Evolutionary conservation across 306 rosid genomes (phyloP).

Genomic region (Cajanus cajan): DNA sequence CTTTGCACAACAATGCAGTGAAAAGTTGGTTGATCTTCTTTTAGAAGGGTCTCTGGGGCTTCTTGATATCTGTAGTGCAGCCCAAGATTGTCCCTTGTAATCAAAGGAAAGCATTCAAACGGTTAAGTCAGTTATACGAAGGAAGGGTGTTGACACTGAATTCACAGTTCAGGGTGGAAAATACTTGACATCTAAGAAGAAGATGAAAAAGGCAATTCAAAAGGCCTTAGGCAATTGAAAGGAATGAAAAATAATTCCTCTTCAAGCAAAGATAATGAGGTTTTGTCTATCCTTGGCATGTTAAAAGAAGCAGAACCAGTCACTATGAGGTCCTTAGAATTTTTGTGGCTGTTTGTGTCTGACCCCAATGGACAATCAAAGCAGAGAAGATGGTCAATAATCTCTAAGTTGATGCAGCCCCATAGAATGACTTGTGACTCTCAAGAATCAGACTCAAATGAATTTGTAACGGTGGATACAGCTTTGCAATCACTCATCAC

Average conservation of each 20-base stretch:
- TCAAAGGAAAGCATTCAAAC: constrained; percentile 18
- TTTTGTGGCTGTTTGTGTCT: constrained; percentile 16
- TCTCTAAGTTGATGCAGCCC: constrained; percentile 28
- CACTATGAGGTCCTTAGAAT: constrained; percentile 20
- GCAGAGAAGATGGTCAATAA: constrained; percentile 3
- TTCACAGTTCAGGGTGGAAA: constrained; percentile 2
- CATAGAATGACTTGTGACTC: constrained; percentile 29
- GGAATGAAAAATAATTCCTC: background rate
- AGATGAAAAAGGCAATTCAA: background rate
- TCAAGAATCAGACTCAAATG: constrained; percentile 5
- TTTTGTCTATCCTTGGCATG: background rate
- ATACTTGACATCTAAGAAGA: constrained; percentile 24
- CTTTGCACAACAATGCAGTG: background rate
- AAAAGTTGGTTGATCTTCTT: background rate
- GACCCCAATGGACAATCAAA: constrained; percentile 21
- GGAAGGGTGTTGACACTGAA: background rate
- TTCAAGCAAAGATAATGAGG: background rate
- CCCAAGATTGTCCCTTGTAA: background rate
- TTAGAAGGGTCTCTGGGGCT: constrained; percentile 23
- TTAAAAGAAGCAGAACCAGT: constrained; percentile 21
- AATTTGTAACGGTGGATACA: constrained; percentile 22
- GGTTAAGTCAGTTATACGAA: constrained; percentile 10
- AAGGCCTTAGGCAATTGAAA: constrained; percentile 2
- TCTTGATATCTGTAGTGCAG: constrained; percentile 12
- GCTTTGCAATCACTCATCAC: constrained; percentile 12